Conservation (phyloP, 2,329 filamentous ascomycete genomes). For the Berkeleyomyces rouxiae region DNA sequence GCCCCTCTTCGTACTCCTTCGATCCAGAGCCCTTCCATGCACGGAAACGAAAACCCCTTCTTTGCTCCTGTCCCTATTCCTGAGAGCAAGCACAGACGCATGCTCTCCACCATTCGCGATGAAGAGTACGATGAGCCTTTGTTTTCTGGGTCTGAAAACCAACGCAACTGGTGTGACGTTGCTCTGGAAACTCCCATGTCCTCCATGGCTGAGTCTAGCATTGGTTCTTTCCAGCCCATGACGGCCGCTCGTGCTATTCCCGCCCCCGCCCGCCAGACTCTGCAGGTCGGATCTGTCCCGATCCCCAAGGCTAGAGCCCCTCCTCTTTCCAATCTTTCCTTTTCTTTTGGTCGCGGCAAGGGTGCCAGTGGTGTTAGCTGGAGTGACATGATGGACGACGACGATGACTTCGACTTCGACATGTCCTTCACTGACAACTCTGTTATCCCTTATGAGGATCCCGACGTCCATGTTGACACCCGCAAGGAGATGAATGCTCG, state of each 20-base stretch:
- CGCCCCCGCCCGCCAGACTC: not conserved
- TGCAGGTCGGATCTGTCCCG: constrained; percentile 48
- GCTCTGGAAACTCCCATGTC: constrained; percentile 63
- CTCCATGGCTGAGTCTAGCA: constrained; percentile 57
- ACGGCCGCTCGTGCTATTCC: constrained; percentile 31
- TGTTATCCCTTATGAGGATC: constrained; percentile 7
- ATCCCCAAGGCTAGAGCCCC: constrained; percentile 66
- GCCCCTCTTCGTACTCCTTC: constrained; percentile 93
- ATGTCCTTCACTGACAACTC: constrained; percentile 7
- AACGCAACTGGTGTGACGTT: constrained; percentile 62
- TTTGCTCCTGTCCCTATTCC: constrained; percentile 1
- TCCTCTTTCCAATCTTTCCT: constrained; percentile 52
- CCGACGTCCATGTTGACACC: constrained; percentile 24
- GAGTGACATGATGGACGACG: constrained; percentile 94
- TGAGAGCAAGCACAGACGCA: constrained; percentile 19
- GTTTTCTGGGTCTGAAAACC: constrained; percentile 61
- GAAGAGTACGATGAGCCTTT: constrained; percentile 62
- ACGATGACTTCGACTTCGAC: constrained; percentile 43
- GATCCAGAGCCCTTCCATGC: constrained; percentile 58
- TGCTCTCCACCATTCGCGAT: constrained; percentile 70
- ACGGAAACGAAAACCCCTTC: constrained; percentile 18
- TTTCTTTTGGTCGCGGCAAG: constrained; percentile 61
- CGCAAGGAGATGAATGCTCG: constrained; percentile 54
- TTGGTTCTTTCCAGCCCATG: constrained; percentile 19
- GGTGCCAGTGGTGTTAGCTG: constrained; percentile 91